phyloP scores from a whole-genome alignment of 2,329 filamentous ascomycete genomes.

The Huntiella abstrusa region DNA sequence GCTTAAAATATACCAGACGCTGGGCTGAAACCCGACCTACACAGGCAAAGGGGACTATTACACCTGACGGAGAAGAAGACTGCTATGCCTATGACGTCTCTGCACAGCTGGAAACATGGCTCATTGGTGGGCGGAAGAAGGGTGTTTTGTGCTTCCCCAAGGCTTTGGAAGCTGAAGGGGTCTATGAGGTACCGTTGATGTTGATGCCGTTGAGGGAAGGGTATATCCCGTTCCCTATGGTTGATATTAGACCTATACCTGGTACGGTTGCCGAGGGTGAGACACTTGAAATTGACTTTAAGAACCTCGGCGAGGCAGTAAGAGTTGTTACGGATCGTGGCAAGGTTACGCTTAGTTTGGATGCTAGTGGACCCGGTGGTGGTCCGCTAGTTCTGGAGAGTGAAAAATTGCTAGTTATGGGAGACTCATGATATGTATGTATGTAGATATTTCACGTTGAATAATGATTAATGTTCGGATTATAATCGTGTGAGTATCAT shows the following conservation, averaged over 20 bases:
- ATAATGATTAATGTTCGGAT: neutral
- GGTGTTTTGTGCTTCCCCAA: conserved; percentile 51
- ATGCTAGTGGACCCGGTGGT: conserved; percentile 44
- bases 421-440: neutral
- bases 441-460: neutral
- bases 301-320: conserved; percentile 60
- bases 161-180: neutral
- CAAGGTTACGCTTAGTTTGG: conserved; percentile 55
- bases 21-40: conserved; percentile 34
- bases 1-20: conserved; percentile 40
- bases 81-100: conserved; percentile 69
- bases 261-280: conserved; percentile 15
- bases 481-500: neutral
- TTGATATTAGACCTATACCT: conserved; percentile 46
- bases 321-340: conserved; percentile 52
- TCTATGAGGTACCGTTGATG: conserved; percentile 40
- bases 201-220: conserved; percentile 68
- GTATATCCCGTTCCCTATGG: conserved; percentile 52
- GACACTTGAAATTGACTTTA: conserved; percentile 51
- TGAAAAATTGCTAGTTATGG: conserved; percentile 20
- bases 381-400: conserved; percentile 49
- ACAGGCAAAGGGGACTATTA: neutral
- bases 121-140: conserved; percentile 64
- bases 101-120: conserved; percentile 57
- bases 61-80: conserved; percentile 11